Conservation (phyloP, 768 basidiomycete species). For the Leccinum boreale region DNA sequence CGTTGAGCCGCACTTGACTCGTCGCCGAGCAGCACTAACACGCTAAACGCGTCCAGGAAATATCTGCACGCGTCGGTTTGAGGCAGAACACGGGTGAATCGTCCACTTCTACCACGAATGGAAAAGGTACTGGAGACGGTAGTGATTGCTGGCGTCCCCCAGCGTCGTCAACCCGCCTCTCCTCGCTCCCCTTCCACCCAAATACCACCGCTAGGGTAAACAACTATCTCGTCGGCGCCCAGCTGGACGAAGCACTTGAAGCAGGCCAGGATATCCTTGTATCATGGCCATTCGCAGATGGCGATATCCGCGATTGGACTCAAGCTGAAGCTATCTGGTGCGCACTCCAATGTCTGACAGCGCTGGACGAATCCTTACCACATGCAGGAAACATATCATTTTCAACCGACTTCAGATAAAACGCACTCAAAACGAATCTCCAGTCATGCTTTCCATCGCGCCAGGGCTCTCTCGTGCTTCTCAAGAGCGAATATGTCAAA, state of each 20-base stretch:
- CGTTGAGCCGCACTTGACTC: slow-evolving; percentile 28
- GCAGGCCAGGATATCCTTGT: slow-evolving; percentile 70
- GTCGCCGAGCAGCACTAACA: slow-evolving; percentile 1
- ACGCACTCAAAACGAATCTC: slow-evolving; percentile 85
- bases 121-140: slow-evolving; percentile 19
- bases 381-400: slow-evolving; percentile 76
- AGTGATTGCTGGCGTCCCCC: slow-evolving; percentile 30
- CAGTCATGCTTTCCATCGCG: slow-evolving; percentile 70
- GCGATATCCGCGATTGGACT: slow-evolving; percentile 70
- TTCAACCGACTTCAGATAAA: slow-evolving; percentile 72
- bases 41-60: slow-evolving; percentile 49
- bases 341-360: not conserved
- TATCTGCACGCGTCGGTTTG: slow-evolving; percentile 77
- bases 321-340: slow-evolving; percentile 91
- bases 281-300: slow-evolving; percentile 81
- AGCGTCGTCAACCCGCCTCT: slow-evolving; percentile 47
- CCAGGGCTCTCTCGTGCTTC: slow-evolving; percentile 61
- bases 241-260: slow-evolving; percentile 76
- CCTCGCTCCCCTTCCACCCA: slow-evolving; percentile 43
- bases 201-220: slow-evolving; percentile 52
- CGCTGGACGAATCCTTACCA: slow-evolving; percentile 4
- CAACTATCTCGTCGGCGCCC: slow-evolving; percentile 80
- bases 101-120: slow-evolving; percentile 15
- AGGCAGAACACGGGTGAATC: slow-evolving; percentile 39
- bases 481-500: slow-evolving; percentile 72